Evolutionary conservation across 164 flowering plant genomes (phyloP).

Genomic region (Akebia trifoliata): DNA sequence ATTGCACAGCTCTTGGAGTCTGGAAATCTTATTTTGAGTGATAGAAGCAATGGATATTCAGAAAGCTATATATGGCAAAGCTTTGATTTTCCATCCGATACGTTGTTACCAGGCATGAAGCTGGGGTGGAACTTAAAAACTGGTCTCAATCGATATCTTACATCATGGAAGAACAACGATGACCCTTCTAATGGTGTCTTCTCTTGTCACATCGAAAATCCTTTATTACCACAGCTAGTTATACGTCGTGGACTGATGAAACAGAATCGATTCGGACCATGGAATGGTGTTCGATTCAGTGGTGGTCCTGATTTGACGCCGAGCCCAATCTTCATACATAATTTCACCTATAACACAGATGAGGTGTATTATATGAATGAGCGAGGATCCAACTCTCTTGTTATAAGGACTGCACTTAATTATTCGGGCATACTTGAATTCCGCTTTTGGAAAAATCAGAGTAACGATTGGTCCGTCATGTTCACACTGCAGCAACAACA

Average conservation of each 20-base stretch:
- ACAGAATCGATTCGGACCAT: constrained; percentile 2
- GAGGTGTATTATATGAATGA: constrained; percentile 7
- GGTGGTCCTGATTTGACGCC: neutral
- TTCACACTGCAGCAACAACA: constrained; percentile 2
- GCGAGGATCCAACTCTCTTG: neutral
- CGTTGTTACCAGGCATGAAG: constrained; percentile 33
- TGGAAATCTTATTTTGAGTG: constrained; percentile 27
- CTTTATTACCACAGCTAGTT: constrained; percentile 20
- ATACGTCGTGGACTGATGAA: neutral
- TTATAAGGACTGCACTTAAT: neutral
- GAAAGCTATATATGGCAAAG: constrained; percentile 33
- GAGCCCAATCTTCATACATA: neutral
- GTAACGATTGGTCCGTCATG: constrained; percentile 9
- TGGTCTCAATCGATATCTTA: constrained; percentile 12
- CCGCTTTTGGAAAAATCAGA: constrained; percentile 17
- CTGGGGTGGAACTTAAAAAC: constrained; percentile 22
- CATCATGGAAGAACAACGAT: constrained; percentile 32
- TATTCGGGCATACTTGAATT: constrained; percentile 1
- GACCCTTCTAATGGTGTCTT: constrained; percentile 34
- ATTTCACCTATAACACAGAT: neutral
- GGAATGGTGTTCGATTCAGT: constrained; percentile 3
- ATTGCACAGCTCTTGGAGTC: constrained; percentile 22
- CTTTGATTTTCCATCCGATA: constrained; percentile 36
- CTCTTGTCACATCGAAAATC: constrained; percentile 11
- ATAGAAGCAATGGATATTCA: constrained; percentile 3